phyloP scores from a whole-genome alignment of 306 rosid genomes.

The Vigna radiata region DNA sequence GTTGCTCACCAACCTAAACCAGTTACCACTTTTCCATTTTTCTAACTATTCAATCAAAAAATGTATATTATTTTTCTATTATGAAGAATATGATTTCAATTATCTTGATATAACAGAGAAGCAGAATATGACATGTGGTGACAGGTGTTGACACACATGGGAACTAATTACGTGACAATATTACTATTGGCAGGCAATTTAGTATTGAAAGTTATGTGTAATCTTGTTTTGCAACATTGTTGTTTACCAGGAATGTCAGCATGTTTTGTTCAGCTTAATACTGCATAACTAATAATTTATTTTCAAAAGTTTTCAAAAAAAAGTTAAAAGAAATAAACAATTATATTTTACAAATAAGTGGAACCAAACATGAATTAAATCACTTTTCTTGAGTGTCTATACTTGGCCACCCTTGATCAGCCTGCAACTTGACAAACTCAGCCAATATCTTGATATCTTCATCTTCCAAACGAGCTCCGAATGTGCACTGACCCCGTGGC shows the following conservation, averaged over 20 bases:
- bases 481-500: slow-evolving; percentile 96
- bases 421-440: slow-evolving; percentile 83
- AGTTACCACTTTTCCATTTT: too few relatives aligned
- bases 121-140: too few relatives aligned
- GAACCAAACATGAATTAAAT: slow-evolving; percentile 10
- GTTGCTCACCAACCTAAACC: too few relatives aligned
- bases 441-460: slow-evolving; percentile 87
- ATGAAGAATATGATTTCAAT: too few relatives aligned
- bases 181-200: too few relatives aligned
- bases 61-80: too few relatives aligned
- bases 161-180: too few relatives aligned
- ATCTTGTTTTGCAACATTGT: too few relatives aligned
- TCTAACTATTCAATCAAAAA: too few relatives aligned
- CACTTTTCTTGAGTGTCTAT: slow-evolving; percentile 49
- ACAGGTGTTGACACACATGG: too few relatives aligned
- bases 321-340: background rate
- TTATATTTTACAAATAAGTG: background rate
- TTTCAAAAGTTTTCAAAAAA: background rate
- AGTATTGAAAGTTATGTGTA: too few relatives aligned
- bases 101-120: too few relatives aligned
- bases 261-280: background rate
- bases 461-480: slow-evolving; percentile 90
- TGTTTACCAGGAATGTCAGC: background rate
- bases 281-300: background rate
- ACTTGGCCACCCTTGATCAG: slow-evolving; percentile 88